A percentile compares a stretch with the other conserved stretches of the same genome.
Evolutionary conservation across 2,329 filamentous ascomycete genomes (phyloP).

Genomic region (Aspergillus ustus): DNA sequence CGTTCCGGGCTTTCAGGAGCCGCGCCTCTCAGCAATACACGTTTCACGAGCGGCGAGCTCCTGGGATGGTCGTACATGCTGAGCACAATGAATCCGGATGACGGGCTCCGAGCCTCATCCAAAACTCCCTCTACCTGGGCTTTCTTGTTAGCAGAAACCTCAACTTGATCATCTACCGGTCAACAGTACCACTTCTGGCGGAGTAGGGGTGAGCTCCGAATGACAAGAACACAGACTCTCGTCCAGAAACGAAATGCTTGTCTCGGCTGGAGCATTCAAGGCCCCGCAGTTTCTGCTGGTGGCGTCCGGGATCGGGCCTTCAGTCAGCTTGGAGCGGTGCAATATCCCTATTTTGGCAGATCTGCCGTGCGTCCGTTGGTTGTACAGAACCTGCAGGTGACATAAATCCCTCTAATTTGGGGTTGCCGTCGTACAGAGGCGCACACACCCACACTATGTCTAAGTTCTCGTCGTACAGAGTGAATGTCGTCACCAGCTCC

Average conservation of each 20-base stretch:
- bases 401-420: not conserved
- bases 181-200: conserved; percentile 4
- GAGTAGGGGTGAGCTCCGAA: conserved; percentile 9
- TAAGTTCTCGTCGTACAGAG: not conserved
- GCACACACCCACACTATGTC: not conserved
- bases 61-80: not conserved
- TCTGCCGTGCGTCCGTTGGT: not conserved
- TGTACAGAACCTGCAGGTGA: not conserved
- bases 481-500: not conserved
- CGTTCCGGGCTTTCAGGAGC: not conserved
- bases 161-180: conserved; percentile 23
- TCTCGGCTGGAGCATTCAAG: conserved; percentile 49
- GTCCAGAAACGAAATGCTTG: conserved; percentile 45
- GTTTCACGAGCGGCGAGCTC: not conserved
- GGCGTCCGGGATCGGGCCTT: conserved; percentile 18
- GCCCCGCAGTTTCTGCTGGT: conserved; percentile 25
- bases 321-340: not conserved
- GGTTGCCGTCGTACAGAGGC: not conserved
- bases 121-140: too few relatives aligned
- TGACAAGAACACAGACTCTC: conserved; percentile 4
- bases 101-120: conserved; percentile 21
- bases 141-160: too few relatives aligned
- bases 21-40: not conserved
- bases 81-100: not conserved
- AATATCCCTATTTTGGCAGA: not conserved